These are phyloP conservation scores for Phytophthora hybrid DNA, from an alignment of 352 stramenopile species.

Conservation along the genomic window DNA sequence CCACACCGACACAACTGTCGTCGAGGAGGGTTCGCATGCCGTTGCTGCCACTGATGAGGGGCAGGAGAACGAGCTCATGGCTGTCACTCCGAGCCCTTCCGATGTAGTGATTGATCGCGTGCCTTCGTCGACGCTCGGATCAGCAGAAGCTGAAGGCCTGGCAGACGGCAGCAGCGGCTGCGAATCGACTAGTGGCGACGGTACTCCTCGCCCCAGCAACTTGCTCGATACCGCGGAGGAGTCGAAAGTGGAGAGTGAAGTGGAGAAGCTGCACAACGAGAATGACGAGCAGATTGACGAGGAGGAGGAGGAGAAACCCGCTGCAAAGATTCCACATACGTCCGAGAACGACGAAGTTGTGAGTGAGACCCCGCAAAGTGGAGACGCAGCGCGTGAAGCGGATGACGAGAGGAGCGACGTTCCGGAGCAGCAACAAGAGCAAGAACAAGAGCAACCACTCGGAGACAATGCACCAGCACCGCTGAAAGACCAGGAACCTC, in stretches of 20 bases:
- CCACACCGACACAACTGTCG: slow-evolving; percentile 18
- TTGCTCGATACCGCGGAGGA: neutral
- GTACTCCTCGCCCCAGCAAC: neutral
- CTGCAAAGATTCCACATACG: neutral
- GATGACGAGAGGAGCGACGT: slow-evolving; percentile 3
- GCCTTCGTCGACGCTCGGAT: slow-evolving; percentile 1
- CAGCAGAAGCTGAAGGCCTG: neutral
- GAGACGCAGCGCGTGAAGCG: neutral
- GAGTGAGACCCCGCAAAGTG: neutral
- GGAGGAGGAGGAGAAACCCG: neutral
- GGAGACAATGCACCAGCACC: neutral
- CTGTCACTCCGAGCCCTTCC: neutral
- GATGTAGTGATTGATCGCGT: slow-evolving; percentile 5
- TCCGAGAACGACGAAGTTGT: neutral
- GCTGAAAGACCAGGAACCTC: neutral
- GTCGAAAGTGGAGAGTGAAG: neutral
- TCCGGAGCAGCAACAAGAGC: neutral
- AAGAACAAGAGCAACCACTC: neutral
- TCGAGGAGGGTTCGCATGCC: slow-evolving; percentile 6
- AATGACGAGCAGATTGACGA: neutral
- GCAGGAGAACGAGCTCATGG: neutral
- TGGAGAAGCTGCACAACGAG: neutral
- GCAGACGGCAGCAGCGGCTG: neutral
- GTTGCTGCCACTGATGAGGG: neutral
- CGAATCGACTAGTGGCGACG: neutral